Conservation (phyloP, 1,284 basidiomycete genomes). For the Puccinia brachypodii region DNA sequence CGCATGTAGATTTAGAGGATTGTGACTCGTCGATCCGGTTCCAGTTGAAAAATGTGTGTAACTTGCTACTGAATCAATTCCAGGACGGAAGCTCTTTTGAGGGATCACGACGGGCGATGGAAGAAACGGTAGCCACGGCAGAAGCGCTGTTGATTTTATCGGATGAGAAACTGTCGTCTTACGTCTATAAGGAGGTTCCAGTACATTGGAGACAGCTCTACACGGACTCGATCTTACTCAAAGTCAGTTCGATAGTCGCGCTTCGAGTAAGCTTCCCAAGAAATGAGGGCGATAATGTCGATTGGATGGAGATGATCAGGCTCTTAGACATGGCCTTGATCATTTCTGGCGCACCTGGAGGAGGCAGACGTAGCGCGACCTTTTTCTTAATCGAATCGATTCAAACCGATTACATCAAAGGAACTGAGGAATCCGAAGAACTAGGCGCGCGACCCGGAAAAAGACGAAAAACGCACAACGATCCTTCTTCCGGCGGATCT, state of each 20-base stretch:
- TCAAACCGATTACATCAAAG: slow-evolving; percentile 55
- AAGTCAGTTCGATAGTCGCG: slow-evolving; percentile 48
- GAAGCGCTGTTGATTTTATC: slow-evolving; percentile 57
- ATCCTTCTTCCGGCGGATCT: not conserved
- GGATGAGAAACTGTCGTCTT: slow-evolving; percentile 58
- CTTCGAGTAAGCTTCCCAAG: not conserved
- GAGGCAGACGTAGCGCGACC: slow-evolving; percentile 65
- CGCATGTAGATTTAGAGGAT: slow-evolving; percentile 13
- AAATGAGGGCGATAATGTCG: not conserved
- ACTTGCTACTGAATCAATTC: not conserved
- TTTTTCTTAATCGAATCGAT: slow-evolving; percentile 64
- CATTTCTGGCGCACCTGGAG: slow-evolving; percentile 74
- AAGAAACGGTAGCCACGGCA: slow-evolving; percentile 36
- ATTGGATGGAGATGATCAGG: slow-evolving; percentile 59
- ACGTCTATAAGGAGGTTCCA: slow-evolving; percentile 58
- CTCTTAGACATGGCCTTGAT: slow-evolving; percentile 77
- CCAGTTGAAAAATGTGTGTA: not conserved
- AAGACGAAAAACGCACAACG: not conserved
- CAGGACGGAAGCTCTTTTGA: not conserved
- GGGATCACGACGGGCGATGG: not conserved
- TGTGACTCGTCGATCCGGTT: slow-evolving; percentile 24
- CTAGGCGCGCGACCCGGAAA: not conserved
- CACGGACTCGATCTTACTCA: slow-evolving; percentile 59
- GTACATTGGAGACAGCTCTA: slow-evolving; percentile 59
- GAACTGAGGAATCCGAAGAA: not conserved